A percentile compares a stretch with the other conserved stretches of the same genome.
Conservation (phyloP, 164 flowering plant genomes). For the Vitis riparia region DNA sequence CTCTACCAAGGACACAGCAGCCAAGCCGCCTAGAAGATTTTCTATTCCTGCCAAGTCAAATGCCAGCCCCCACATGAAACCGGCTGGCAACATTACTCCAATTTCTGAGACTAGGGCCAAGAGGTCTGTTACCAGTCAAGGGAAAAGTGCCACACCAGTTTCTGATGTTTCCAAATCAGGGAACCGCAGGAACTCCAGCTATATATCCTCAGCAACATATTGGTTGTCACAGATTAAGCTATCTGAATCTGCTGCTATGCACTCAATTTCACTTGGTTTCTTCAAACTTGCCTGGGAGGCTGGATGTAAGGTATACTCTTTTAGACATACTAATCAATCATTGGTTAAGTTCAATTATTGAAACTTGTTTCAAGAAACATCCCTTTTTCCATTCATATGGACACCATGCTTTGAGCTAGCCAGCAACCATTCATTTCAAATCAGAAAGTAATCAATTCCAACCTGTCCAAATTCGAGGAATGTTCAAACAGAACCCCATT, state of each 20-base stretch:
- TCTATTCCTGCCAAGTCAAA: constrained; percentile 69
- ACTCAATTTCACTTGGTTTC: constrained; percentile 81
- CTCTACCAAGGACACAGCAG: constrained; percentile 70
- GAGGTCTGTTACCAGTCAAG: constrained; percentile 31
- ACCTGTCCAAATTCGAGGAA: no score
- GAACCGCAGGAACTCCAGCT: constrained; percentile 44
- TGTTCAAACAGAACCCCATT: no score
- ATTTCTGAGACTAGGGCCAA: constrained; percentile 55
- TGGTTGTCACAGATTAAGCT: constrained; percentile 87
- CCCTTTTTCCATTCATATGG: no score
- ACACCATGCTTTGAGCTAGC: no score
- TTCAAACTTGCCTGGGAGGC: constrained; percentile 91
- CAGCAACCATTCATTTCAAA: no score
- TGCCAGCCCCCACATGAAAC: constrained; percentile 41
- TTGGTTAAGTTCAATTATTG: no score
- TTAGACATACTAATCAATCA: no score
- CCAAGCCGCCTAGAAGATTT: constrained; percentile 84
- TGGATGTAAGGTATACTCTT: constrained; percentile 77
- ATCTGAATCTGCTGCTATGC: constrained; percentile 83
- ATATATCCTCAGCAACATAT: constrained; percentile 67
- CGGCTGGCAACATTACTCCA: constrained; percentile 55
- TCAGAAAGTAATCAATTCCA: no score
- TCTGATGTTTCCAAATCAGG: constrained; percentile 58
- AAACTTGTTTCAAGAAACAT: no score
- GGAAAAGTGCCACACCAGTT: constrained; percentile 55